Base-by-base conservation (phyloP, 2,329 filamentous ascomycete species). In the Alternaria solani region DNA sequence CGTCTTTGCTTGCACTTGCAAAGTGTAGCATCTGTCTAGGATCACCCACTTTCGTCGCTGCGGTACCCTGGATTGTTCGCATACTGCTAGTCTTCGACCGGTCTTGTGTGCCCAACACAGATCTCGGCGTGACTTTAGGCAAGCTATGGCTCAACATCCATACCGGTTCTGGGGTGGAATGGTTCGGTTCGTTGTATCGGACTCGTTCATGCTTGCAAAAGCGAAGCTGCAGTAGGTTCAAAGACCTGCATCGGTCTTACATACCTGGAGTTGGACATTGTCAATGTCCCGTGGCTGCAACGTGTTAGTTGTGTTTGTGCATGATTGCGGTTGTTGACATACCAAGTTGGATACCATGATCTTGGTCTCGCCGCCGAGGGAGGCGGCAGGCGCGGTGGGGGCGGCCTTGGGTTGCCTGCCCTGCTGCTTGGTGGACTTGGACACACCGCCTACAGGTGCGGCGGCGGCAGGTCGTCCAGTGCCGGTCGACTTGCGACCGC, bases 201-300 rank as follows among this genome's bases (percentile, higher is more conserved):
- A 74, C 69, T 73, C 68, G 73, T 68, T 62, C 63, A 69, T 61
- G 70, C 70, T 72, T 68, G 70, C 67, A 66, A 66, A 65, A 57
- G 68, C 71, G 71, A 74, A 56, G 62, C 55, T 71, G 68, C 65
- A 68, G 61, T 70, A 79, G 79, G 79, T 72, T 78, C 73, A 78
- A 76, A 79, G 73, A 76, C 76, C 78, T 70, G 74, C 70, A 70
- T 90, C 85, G 91, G 71, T 74, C 88, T 93, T 93, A 99, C 95
- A 96, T 99, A 99, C 95, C 95, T 99, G 98, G 85, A 99, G 96
- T 89, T 96, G 92, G 84, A 84, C 85, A 87, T 98, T 94, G 83
- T 89, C 92, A 82, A 99, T 93, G 89, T 99, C 95, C 85, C 90
- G 89, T 80, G 95, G 95, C 93, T 98, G 71, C 34, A 16, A 57